Conservation (phyloP, 2,329 filamentous ascomycete species). For the Venturia nashicola region DNA sequence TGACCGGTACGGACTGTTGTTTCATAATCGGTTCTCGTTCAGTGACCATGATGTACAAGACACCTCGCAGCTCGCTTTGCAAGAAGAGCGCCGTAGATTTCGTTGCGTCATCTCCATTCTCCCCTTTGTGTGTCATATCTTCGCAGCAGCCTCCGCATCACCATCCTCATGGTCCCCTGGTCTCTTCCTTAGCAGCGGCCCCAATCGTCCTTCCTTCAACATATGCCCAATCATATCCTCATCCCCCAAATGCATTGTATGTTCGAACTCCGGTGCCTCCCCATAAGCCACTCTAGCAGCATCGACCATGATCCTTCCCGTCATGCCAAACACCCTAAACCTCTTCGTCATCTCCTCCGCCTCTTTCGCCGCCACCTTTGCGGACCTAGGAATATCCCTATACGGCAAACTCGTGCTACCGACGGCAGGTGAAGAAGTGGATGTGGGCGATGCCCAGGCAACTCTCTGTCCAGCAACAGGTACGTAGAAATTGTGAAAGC, state of each 20-base stretch:
- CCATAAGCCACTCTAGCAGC: slow-evolving; percentile 74
- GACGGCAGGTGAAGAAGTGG: slow-evolving; percentile 3
- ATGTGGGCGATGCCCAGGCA: slow-evolving; percentile 37
- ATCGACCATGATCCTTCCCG: slow-evolving; percentile 79
- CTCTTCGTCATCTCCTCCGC: slow-evolving; percentile 36
- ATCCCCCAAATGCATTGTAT: slow-evolving; percentile 51
- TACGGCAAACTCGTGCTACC: slow-evolving; percentile 10
- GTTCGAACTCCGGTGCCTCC: slow-evolving; percentile 74
- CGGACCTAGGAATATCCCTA: slow-evolving; percentile 8
- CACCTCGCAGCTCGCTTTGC: no score
- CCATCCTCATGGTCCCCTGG: slow-evolving; percentile 39
- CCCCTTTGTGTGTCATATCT: slow-evolving; percentile 20
- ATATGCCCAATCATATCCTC: slow-evolving; percentile 51
- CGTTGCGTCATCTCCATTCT: not conserved
- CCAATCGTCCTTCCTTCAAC: slow-evolving; percentile 43
- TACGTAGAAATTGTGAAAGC: slow-evolving; percentile 86
- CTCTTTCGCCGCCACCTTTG: slow-evolving; percentile 1
- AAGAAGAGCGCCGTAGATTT: slow-evolving; percentile 15
- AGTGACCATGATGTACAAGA: no score
- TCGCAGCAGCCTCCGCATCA: slow-evolving; percentile 37
- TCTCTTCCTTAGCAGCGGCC: slow-evolving; percentile 34
- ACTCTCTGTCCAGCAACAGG: slow-evolving; percentile 62
- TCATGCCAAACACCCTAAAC: slow-evolving; percentile 93
- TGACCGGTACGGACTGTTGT: no score
- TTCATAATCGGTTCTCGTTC: no score